phyloP scores from a whole-genome alignment of 140 eudicot species.

The Artemisia princeps region DNA sequence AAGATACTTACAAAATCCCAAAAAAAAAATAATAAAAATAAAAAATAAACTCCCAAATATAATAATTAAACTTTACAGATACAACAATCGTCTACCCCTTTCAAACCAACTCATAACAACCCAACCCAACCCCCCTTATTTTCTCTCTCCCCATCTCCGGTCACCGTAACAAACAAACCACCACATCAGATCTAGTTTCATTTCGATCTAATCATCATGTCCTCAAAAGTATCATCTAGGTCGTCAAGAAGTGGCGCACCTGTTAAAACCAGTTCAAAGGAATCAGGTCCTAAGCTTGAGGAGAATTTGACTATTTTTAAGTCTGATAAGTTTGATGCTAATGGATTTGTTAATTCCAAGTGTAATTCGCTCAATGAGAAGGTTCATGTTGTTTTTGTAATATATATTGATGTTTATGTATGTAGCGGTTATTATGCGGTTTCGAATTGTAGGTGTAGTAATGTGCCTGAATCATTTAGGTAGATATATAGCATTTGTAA shows the following conservation, averaged over 20 bases:
- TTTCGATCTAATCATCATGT: slow-evolving; percentile 46
- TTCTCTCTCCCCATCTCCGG: too few relatives aligned
- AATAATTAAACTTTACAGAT: too few relatives aligned
- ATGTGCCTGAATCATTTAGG: not conserved
- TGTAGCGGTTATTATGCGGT: not conserved
- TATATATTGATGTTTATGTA: not conserved
- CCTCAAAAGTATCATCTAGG: slow-evolving; percentile 53
- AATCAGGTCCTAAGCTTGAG: slow-evolving; percentile 63
- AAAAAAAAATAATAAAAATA: too few relatives aligned
- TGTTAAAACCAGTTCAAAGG: slow-evolving; percentile 41
- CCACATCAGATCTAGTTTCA: slow-evolving; percentile 15
- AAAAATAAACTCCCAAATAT: too few relatives aligned
- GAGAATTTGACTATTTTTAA: slow-evolving; percentile 80
- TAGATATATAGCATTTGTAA: not conserved
- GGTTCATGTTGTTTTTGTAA: slow-evolving; percentile 28
- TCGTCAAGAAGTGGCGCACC: slow-evolving; percentile 39
- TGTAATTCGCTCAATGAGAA: slow-evolving; percentile 83
- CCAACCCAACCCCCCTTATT: too few relatives aligned
- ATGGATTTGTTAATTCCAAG: slow-evolving; percentile 70
- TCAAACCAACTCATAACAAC: too few relatives aligned
- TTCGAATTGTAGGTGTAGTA: not conserved
- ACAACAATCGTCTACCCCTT: too few relatives aligned
- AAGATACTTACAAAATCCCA: too few relatives aligned
- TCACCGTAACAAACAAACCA: too few relatives aligned
- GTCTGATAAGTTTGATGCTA: slow-evolving; percentile 84